Evolutionary conservation across 108 stramenopile species (phyloP), one percentile per base, ranked within the genome.

Genomic region (Hondaea fermentalgiana): DNA sequence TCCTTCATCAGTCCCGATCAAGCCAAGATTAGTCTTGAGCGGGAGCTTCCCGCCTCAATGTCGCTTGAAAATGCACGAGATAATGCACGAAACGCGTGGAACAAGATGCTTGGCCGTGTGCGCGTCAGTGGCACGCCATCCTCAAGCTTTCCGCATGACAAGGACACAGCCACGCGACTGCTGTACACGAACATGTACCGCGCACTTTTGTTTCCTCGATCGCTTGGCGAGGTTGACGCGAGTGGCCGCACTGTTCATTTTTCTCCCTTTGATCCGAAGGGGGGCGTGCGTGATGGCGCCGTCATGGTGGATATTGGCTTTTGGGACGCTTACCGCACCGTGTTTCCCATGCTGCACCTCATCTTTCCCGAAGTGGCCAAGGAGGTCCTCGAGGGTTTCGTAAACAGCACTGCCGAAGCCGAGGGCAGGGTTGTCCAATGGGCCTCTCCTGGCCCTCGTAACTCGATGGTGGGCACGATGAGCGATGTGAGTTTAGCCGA

Each of bases 241-340:
- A 17, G 29, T 0, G 6, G 42, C 25, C 57, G 69, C 1, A n/a
- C 72, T 28, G 3, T 89, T 4, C 91, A 91, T 44, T 91, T 45
- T 23, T 72, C 60, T 5, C 91, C 91, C 4, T 91, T 89, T 87
- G 57, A 25, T 23, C 5, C 4, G 17, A 17, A n/a, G 28, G 89
- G 89, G 1, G 5, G 64, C 21, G 60, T 88, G 28, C 53, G 21
- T 25, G 6, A 29, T 3, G 91, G 91, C 35, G 12, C 53, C 4
- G 57, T 91, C 17, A 89, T 91, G 51, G 89, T 88, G 5, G 91
- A 91, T 47, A 91, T 76, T 43, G 91, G 91, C 5, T 89, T 91
- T 43, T 91, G 91, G 91, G 91, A 91, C 87, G 89, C 91, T 6
- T 91, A 89, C 43, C 58, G 91, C 21, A 91, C 91, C 58, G 91